Percentiles rank a stretch among this genome's conserved stretches.
phyloP scores from a whole-genome alignment of 306 rosid genomes.

The Luffa aegyptiaca region DNA sequence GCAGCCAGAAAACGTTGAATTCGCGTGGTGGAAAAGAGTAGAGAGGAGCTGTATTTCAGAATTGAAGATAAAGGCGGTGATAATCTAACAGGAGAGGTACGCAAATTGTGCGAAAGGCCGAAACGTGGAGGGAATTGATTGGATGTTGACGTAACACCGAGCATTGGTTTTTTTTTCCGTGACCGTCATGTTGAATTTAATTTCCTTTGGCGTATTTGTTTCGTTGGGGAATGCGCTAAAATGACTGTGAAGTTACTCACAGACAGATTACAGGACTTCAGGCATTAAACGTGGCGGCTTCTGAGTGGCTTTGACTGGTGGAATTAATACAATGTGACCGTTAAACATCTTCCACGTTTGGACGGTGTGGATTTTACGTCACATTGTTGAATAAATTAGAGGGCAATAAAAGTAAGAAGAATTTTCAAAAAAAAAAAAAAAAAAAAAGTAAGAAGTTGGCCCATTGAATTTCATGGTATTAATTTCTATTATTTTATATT shows the following conservation, averaged over 20 bases:
- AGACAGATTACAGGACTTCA: neutral
- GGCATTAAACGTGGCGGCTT: neutral
- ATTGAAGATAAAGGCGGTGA: neutral
- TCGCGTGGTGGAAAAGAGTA: neutral
- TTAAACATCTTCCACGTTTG: neutral
- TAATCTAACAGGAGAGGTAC: neutral
- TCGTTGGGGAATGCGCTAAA: neutral
- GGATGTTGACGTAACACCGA: neutral
- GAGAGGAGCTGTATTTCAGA: neutral
- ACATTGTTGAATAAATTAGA: neutral
- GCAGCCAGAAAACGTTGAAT: neutral
- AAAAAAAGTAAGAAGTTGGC: neutral
- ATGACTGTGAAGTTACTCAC: neutral
- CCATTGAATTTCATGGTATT: neutral
- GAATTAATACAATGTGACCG: neutral
- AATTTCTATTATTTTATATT: no score
- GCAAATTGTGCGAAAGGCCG: neutral
- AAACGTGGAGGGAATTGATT: conserved; percentile 1
- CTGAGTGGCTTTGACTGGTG: neutral
- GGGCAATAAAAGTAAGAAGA: neutral
- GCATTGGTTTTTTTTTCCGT: neutral
- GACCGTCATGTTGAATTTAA: neutral
- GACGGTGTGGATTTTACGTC: conserved; percentile 11
- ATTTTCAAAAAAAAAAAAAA: no score
- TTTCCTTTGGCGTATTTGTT: neutral